Conservation (phyloP, 768 basidiomycete genomes). For the Amyloporia xantha region DNA sequence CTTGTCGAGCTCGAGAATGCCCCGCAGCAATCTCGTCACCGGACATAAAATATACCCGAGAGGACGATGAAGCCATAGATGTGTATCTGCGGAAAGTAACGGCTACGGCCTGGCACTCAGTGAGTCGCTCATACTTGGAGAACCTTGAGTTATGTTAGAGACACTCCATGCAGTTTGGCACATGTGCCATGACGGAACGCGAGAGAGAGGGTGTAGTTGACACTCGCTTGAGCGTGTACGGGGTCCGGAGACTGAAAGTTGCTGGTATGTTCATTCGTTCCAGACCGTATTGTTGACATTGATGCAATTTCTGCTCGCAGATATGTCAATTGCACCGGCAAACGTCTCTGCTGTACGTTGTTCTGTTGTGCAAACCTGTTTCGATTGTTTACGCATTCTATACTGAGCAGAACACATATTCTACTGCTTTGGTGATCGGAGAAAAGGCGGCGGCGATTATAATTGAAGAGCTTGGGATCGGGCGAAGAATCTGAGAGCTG, state of each 20-base stretch:
- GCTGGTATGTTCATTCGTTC: constrained; percentile 4
- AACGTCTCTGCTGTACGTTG: constrained; percentile 28
- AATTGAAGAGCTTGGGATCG: constrained; percentile 8
- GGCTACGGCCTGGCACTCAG: constrained; percentile 23
- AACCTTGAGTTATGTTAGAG: no score
- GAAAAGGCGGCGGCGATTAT: constrained; percentile 13
- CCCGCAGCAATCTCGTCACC: constrained; percentile 23
- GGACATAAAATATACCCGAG: constrained; percentile 25
- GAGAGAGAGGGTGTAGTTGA: constrained; percentile 57
- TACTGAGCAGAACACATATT: constrained; percentile 15
- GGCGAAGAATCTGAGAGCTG: no score
- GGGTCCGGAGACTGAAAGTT: constrained; percentile 43
- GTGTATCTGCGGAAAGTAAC: constrained; percentile 16
- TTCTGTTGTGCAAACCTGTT: no score
- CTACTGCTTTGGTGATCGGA: constrained; percentile 9
- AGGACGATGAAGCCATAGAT: constrained; percentile 29
- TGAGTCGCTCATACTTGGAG: no score
- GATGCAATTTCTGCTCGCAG: no score
- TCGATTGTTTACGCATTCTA: background rate
- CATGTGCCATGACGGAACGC: constrained; percentile 60
- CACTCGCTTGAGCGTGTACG: constrained; percentile 52
- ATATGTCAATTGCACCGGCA: constrained; percentile 32
- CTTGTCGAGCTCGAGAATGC: constrained; percentile 5
- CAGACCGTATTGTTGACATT: no score
- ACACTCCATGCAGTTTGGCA: constrained; percentile 41